Evolutionary conservation across 805 yeast genomes (phyloP), one percentile per base, ranked within the genome.

Genomic region (Candida jianshihensis): DNA sequence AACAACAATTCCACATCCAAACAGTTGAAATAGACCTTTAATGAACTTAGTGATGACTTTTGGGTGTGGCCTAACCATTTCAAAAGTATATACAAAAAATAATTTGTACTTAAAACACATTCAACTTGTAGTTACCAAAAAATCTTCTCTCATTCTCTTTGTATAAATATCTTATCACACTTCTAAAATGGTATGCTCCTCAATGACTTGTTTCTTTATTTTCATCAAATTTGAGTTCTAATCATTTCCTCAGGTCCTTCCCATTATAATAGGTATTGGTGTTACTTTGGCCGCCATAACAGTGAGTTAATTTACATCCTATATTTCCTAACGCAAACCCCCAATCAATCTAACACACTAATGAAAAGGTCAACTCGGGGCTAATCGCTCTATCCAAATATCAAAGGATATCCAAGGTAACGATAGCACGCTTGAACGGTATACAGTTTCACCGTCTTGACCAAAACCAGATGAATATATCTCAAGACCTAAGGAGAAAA

Each of bases 231-330:
- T n/a, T n/a, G n/a, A n/a, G n/a, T n/a, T n/a, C n/a, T n/a, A n/a
- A n/a, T n/a, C n/a, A n/a, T n/a, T n/a, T n/a, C n/a, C 5, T n/a
- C 16, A 54, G 70, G 64, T 73, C 18, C 57, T 73, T 21, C 81
- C 81, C 16, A 61, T 75, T 12, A 53, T 75, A 15, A 40, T 73
- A 13, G 81, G 80, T 6, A 33, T 72, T n/a, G 81, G 80, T 0
- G 70, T 69, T 4, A 70, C 82, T 1, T 42, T 67, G 0, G 63
- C 60, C 1, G 81, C 81, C 1, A 36, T 75, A n/a, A 63, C 75
- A 1, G 63, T 54, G 55, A 58, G 56, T 65, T 10, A 14, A 6
- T 7, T 5, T 9, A 6, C 26, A 5, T 6, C 15, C 13, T 36
- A 8, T 14, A 7, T 10, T 12, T 21, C 19, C 6, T 13, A 19